Conservation (phyloP, 352 stramenopile species). For the Phytophthora sansomeana region DNA sequence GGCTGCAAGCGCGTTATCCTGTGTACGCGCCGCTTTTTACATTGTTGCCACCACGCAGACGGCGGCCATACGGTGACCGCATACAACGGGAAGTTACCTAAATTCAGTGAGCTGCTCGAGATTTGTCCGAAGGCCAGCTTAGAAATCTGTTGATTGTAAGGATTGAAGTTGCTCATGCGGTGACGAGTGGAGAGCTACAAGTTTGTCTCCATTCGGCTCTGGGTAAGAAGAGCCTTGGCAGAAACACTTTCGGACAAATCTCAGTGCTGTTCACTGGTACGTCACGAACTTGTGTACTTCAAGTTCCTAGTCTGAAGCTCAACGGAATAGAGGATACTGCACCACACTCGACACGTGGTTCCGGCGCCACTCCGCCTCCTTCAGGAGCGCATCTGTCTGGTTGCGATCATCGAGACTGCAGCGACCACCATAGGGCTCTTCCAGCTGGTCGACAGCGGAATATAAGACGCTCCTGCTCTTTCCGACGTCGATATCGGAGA, state of each 20-base stretch:
- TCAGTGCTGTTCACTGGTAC: conserved; percentile 1
- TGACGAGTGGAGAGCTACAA: too few relatives aligned
- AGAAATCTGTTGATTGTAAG: too few relatives aligned
- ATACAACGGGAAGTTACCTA: conserved; percentile 9
- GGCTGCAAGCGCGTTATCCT: conserved; percentile 17
- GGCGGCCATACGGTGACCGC: conserved; percentile 27
- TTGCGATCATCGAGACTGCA: background rate
- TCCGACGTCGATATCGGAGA: conserved; percentile 16
- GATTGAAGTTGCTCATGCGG: too few relatives aligned
- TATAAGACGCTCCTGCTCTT: conserved; percentile 30
- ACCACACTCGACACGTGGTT: conserved; percentile 16
- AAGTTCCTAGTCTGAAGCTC: conserved; percentile 18
- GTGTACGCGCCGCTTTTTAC: conserved; percentile 25
- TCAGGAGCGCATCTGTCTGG: background rate
- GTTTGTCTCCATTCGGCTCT: too few relatives aligned
- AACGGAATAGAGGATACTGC: conserved; percentile 17
- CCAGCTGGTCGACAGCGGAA: conserved; percentile 10
- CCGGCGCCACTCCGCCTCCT: background rate
- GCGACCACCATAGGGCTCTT: conserved; percentile 4
- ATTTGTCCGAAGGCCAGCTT: too few relatives aligned
- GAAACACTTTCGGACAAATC: too few relatives aligned
- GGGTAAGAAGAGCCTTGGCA: too few relatives aligned
- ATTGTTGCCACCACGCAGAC: conserved; percentile 21
- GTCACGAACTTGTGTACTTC: conserved; percentile 18
- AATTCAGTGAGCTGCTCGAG: too few relatives aligned